Percentiles rank a stretch among this genome's conserved stretches.
phyloP scores from a whole-genome alignment of 1,139 yeast species.

The Magnusiomyces tetraspermus region DNA sequence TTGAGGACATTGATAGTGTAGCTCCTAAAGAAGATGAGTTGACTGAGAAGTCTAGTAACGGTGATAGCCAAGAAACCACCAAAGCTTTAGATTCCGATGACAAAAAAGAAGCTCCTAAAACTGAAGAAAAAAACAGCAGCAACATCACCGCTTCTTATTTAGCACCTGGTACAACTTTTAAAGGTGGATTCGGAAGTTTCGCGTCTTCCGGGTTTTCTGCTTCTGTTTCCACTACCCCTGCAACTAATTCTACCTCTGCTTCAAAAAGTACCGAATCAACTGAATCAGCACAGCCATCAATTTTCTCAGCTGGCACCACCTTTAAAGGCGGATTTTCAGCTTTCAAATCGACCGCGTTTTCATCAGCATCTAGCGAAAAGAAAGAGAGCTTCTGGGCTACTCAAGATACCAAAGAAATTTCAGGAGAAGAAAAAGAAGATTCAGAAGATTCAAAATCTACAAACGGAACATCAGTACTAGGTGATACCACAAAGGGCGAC shows the following conservation, averaged over 20 bases:
- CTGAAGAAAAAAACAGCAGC: neutral
- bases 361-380: conserved; percentile 8
- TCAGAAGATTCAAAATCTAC: conserved; percentile 11
- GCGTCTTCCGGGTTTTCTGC: conserved; percentile 7
- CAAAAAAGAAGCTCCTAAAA: neutral
- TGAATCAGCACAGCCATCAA: neutral
- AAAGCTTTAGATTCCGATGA: neutral
- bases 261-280: neutral
- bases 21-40: conserved; percentile 3
- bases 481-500: conserved; percentile 23
- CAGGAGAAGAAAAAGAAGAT: conserved; percentile 7
- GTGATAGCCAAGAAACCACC: conserved; percentile 6
- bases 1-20: conserved; percentile 6
- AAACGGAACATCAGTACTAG: conserved; percentile 25
- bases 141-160: conserved; percentile 3
- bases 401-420: conserved; percentile 14
- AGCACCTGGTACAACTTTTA: conserved; percentile 11
- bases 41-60: conserved; percentile 4
- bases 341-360: conserved; percentile 5
- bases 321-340: conserved; percentile 18
- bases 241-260: neutral
- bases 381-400: conserved; percentile 17
- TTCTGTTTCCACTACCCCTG: conserved; percentile 1
- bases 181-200: conserved; percentile 16
- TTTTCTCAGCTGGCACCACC: conserved; percentile 2